Evolutionary conservation across 1,139 yeast genomes (phyloP), one percentile per base, ranked within the genome.

Genomic region (Kluyveromyces sp.): DNA sequence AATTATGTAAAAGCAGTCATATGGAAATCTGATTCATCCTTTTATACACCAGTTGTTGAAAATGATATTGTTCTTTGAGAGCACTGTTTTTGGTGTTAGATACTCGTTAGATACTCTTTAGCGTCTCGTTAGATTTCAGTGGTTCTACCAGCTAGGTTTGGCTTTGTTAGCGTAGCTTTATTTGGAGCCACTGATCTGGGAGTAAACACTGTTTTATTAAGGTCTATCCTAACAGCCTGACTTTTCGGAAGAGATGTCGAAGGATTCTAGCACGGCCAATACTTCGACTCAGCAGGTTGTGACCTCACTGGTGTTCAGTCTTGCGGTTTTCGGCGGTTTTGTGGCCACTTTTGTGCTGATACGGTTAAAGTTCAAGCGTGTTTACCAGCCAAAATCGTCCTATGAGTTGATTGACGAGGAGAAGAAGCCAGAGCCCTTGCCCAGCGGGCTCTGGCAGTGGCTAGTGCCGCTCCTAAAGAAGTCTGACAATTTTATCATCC

Each of bases 361-460:
- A 33, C 70, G 86, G 51, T 63, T 76, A 43, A 77, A 69, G 51
- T 74, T 75, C 57, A 71, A 69, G 50, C 68, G 88, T 50, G 83
- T 81, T 41, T 83, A 83, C 56, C 75, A 81, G 46, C 89, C 92
- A 32, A 78, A 83, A 60, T 67, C 82, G 0, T 67, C 77, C 0
- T 77, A 67, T 47, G 75, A 75, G 41, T 62, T 82, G 37, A 77
- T 81, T 30, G 77, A 79, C 9, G 78, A 73, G 15, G 82, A 77
- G 33, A 72, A 78, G 52, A 72, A 70, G 49, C 84, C 86, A 0
- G 82, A 75, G 20, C 78, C 80, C 3, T 66, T 80, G 30, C 83
- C 87, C 3, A 61, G 58, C 28, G 87, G 84, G 41, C 72, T 83
- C 0, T 71, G 80, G 65, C 68, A 75, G 33, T 83, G 92, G 92